Evolutionary conservation across 2,329 filamentous ascomycete species (phyloP).

Genomic region (Fusarium tuaranense): DNA sequence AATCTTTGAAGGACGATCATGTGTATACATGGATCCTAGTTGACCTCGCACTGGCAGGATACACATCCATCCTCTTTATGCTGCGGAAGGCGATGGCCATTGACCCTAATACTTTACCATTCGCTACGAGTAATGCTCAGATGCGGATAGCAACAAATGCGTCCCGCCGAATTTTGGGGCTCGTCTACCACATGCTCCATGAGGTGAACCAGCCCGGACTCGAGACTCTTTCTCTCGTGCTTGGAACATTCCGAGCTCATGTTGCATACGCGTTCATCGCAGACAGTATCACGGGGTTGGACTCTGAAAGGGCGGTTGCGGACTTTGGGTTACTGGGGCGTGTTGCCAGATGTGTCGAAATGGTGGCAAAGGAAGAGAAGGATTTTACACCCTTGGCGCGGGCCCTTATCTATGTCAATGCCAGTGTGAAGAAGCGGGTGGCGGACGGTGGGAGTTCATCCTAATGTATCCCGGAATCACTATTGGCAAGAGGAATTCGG

Average conservation of each 20-base stretch:
- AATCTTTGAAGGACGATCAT: neutral
- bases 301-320: neutral
- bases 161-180: conserved; percentile 12
- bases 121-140: neutral
- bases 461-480: neutral
- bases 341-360: neutral
- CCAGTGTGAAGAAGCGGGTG: neutral
- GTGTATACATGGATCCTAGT: neutral
- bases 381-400: neutral
- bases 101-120: neutral
- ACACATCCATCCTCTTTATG: neutral
- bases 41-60: neutral
- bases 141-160: neutral
- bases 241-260: neutral
- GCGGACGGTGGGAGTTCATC: neutral
- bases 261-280: neutral
- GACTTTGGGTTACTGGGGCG: neutral
- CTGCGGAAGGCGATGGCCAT: neutral
- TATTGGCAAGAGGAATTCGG: neutral
- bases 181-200: neutral
- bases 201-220: neutral
- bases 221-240: neutral
- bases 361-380: neutral
- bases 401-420: neutral
- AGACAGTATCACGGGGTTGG: neutral